Percentiles rank a stretch among this genome's conserved stretches.
These are phyloP conservation scores for Ogataea methanolica DNA, from an alignment of 805 yeast genomes.

Conservation along the genomic window DNA sequence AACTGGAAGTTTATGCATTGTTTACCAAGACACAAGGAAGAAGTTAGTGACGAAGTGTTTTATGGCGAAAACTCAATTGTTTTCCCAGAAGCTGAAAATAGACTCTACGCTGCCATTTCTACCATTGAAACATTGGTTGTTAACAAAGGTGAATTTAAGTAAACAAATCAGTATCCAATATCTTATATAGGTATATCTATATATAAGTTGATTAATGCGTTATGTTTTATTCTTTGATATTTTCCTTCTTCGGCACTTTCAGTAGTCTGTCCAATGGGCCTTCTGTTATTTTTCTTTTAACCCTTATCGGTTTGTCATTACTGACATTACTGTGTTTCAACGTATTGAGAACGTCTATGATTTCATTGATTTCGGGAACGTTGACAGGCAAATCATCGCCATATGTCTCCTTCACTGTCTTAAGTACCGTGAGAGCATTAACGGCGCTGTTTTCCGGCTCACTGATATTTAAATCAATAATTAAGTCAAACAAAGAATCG, in stretches of 20 bases:
- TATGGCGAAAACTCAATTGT: conserved; percentile 81
- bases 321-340: not conserved
- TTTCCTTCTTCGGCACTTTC: not conserved
- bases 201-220: not conserved
- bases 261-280: not conserved
- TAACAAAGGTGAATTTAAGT: conserved; percentile 60
- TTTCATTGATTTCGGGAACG: not conserved
- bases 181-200: not conserved
- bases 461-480: conserved; percentile 47
- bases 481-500: conserved; percentile 55
- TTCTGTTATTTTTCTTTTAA: not conserved
- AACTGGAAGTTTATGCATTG: conserved; percentile 96
- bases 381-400: not conserved
- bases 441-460: not conserved
- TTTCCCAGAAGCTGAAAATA: conserved; percentile 93
- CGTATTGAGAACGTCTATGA: not conserved
- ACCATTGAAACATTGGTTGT: conserved; percentile 85
- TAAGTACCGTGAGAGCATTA: not conserved
- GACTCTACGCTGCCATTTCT: conserved; percentile 94
- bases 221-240: not conserved
- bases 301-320: not conserved
- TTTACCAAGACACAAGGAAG: conserved; percentile 92
- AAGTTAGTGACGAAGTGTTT: conserved; percentile 90
- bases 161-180: not conserved
- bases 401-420: not conserved